Evolutionary conservation across 345 rosid genomes (phyloP).

Genomic region (Stellera chamaejasme): DNA sequence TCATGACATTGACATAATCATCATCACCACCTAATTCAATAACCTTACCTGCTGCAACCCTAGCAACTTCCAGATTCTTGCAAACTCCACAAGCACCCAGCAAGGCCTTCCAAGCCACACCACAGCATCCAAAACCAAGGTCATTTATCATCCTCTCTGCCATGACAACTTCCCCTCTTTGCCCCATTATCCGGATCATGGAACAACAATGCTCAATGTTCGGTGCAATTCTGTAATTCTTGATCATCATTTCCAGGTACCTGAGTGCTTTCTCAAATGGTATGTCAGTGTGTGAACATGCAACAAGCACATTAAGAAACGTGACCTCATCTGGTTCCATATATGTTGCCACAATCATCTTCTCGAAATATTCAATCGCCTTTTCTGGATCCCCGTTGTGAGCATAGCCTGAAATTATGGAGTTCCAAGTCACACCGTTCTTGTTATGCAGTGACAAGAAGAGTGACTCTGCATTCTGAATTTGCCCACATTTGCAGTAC

Average conservation of each 20-base stretch:
- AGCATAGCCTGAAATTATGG: constrained; percentile 69
- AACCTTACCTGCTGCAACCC: constrained; percentile 36
- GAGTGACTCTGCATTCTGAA: constrained; percentile 39
- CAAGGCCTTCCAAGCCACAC: constrained; percentile 59
- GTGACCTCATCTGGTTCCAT: constrained; percentile 58
- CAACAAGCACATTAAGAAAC: constrained; percentile 64
- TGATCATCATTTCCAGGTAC: constrained; percentile 51
- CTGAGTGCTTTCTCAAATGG: constrained; percentile 27
- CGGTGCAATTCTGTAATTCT: constrained; percentile 52
- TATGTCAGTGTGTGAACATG: constrained; percentile 41
- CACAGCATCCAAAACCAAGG: constrained; percentile 34
- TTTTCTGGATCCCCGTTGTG: constrained; percentile 46
- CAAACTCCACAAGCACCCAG: constrained; percentile 54
- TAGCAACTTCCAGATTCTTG: constrained; percentile 40
- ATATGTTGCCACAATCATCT: constrained; percentile 28
- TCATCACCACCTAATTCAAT: constrained; percentile 41
- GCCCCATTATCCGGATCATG: constrained; percentile 55
- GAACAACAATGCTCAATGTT: constrained; percentile 64
- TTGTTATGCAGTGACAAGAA: constrained; percentile 36
- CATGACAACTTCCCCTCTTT: constrained; percentile 33
- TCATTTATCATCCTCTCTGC: constrained; percentile 38
- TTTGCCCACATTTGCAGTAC: constrained; percentile 76
- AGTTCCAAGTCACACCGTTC: constrained; percentile 70
- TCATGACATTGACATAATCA: constrained; percentile 53
- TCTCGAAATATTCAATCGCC: constrained; percentile 38